Conservation (phyloP, 2,329 filamentous ascomycete species). For the Geoglossum cookeanum region DNA sequence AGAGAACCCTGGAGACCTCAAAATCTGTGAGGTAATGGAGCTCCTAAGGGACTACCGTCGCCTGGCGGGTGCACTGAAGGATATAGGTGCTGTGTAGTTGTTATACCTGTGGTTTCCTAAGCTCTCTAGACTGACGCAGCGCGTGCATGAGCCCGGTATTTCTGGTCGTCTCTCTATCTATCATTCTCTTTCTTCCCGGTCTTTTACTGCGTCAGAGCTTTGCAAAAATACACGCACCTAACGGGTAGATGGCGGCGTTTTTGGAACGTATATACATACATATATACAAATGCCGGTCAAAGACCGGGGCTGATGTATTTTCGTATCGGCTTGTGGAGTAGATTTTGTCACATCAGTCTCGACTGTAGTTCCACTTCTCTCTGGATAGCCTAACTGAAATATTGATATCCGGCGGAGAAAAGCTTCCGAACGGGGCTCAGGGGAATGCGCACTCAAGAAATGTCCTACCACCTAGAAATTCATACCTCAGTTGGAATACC, state of each 20-base stretch:
- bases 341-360: background rate
- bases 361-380: too few relatives aligned
- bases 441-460: too few relatives aligned
- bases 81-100: slow-evolving; percentile 34
- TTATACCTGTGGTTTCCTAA: background rate
- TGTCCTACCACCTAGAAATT: too few relatives aligned
- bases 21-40: slow-evolving; percentile 52
- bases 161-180: background rate
- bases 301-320: background rate
- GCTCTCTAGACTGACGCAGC: background rate
- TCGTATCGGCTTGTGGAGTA: background rate
- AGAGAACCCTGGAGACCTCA: slow-evolving; percentile 49
- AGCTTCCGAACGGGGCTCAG: too few relatives aligned
- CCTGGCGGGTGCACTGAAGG: slow-evolving; percentile 44
- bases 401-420: too few relatives aligned
- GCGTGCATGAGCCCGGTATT: background rate
- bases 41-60: slow-evolving; percentile 57
- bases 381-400: too few relatives aligned
- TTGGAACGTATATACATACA: background rate
- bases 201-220: background rate
- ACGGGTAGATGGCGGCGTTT: background rate
- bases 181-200: background rate
- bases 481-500: too few relatives aligned
- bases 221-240: background rate
- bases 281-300: background rate